phyloP scores from a whole-genome alignment of 2,329 filamentous ascomycete genomes.

The Microdochium trichocladiopsis region DNA sequence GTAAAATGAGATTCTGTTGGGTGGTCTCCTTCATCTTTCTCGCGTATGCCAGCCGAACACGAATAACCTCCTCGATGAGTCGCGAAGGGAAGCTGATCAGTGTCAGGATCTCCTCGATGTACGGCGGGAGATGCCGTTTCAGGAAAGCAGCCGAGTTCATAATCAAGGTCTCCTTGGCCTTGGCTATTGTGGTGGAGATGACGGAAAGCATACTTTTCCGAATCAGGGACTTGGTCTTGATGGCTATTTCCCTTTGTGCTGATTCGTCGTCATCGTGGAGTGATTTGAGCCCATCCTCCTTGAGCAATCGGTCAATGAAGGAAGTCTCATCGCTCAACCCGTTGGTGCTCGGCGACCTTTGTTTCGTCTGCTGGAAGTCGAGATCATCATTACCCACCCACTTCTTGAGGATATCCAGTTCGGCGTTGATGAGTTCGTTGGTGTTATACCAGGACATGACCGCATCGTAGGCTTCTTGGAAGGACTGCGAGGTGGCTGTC shows the following conservation, averaged over 20 bases:
- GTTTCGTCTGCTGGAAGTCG: conserved; percentile 74
- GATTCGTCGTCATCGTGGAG: conserved; percentile 64
- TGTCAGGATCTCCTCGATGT: conserved; percentile 92
- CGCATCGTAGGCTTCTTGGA: conserved; percentile 76
- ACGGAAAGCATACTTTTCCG: conserved; percentile 74
- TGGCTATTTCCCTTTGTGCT: conserved; percentile 21
- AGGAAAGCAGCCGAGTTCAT: conserved; percentile 77
- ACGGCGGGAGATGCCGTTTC: conserved; percentile 85
- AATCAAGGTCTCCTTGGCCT: conserved; percentile 89
- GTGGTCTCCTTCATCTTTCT: conserved; percentile 93
- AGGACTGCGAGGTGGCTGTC: conserved; percentile 67
- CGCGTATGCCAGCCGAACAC: conserved; percentile 82
- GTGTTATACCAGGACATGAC: conserved; percentile 97
- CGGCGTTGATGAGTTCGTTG: conserved; percentile 90
- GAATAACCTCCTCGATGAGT: conserved; percentile 93
- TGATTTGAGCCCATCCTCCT: conserved; percentile 90
- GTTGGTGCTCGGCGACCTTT: conserved; percentile 59
- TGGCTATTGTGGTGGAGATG: conserved; percentile 80
- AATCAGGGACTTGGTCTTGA: conserved; percentile 29
- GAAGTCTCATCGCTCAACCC: conserved; percentile 84
- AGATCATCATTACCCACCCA: conserved; percentile 97
- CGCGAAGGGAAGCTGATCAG: conserved; percentile 96
- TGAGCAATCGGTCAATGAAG: conserved; percentile 89
- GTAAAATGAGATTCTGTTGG: conserved; percentile 86
- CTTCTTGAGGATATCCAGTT: conserved; percentile 82